Conservation (phyloP, 1,284 basidiomycete species). For the Melampsora americana region DNA sequence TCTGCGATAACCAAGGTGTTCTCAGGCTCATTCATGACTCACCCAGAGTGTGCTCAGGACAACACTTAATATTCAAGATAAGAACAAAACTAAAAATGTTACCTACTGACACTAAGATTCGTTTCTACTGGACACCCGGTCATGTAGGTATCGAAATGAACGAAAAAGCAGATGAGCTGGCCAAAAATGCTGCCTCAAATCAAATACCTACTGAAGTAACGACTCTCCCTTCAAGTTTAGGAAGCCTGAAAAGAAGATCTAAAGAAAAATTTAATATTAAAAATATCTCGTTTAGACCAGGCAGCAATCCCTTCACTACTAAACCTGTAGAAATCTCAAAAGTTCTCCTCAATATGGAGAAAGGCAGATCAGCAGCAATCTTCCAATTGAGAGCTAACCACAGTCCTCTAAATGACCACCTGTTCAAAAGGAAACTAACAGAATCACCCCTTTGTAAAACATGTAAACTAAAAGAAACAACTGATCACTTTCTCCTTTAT, state of each 20-base stretch:
- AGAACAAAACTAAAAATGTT: not conserved
- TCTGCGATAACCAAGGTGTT: slow-evolving; percentile 11
- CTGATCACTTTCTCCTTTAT: not conserved
- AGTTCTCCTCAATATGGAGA: not conserved
- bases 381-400: not conserved
- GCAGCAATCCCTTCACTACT: not conserved
- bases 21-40: not conserved
- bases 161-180: slow-evolving; percentile 18
- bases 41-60: not conserved
- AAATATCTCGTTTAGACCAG: not conserved
- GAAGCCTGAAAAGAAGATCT: not conserved
- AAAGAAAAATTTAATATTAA: not conserved
- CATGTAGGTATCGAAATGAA: slow-evolving; percentile 1
- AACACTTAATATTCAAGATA: not conserved
- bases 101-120: too few species aligned
- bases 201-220: not conserved
- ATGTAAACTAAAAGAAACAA: not conserved
- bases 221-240: not conserved
- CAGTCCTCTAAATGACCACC: not conserved
- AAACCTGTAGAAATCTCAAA: not conserved
- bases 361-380: not conserved
- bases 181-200: not conserved
- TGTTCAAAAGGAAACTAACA: not conserved
- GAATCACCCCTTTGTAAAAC: not conserved
- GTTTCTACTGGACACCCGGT: slow-evolving; percentile 16